phyloP scores from a whole-genome alignment of 2,329 filamentous ascomycete species.

The Periconia macrospinosa region DNA sequence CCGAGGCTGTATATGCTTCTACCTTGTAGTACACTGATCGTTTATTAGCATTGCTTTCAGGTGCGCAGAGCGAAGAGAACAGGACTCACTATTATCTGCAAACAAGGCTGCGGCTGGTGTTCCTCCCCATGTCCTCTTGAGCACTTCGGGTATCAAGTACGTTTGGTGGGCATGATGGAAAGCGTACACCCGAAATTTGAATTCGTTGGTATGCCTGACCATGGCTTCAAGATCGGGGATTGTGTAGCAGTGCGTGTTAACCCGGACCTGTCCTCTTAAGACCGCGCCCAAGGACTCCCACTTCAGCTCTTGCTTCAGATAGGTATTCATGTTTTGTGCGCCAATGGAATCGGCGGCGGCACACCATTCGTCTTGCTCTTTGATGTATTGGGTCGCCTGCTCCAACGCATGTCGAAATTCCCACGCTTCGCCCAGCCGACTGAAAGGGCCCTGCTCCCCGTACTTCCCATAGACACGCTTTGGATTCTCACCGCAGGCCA shows the following conservation, averaged over 20 bases:
- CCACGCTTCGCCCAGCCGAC: constrained; percentile 69
- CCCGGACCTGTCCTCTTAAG: constrained; percentile 66
- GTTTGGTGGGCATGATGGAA: constrained; percentile 73
- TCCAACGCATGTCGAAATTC: constrained; percentile 70
- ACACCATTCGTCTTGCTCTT: constrained; percentile 70
- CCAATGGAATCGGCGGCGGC: constrained; percentile 56
- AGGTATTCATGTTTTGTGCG: constrained; percentile 55
- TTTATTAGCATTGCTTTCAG: background rate
- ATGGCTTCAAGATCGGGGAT: constrained; percentile 70
- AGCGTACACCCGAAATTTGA: constrained; percentile 66
- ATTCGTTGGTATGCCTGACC: constrained; percentile 71
- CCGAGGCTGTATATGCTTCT: constrained; percentile 66
- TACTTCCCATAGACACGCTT: constrained; percentile 62
- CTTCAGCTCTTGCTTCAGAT: constrained; percentile 63
- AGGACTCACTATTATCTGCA: constrained; percentile 61
- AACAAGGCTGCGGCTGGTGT: constrained; percentile 60
- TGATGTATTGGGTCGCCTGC: constrained; percentile 59
- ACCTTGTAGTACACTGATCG: constrained; percentile 65
- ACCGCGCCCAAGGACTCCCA: constrained; percentile 67
- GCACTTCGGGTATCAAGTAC: constrained; percentile 65
- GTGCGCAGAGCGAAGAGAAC: background rate
- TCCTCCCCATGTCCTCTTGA: constrained; percentile 45
- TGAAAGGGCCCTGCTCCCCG: constrained; percentile 59
- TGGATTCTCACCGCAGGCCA: constrained; percentile 74
- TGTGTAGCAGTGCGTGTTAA: constrained; percentile 74